Evolutionary conservation across 1,284 basidiomycete species (phyloP).

Genomic region (Cutaneotrichosporon cavernicola): DNA sequence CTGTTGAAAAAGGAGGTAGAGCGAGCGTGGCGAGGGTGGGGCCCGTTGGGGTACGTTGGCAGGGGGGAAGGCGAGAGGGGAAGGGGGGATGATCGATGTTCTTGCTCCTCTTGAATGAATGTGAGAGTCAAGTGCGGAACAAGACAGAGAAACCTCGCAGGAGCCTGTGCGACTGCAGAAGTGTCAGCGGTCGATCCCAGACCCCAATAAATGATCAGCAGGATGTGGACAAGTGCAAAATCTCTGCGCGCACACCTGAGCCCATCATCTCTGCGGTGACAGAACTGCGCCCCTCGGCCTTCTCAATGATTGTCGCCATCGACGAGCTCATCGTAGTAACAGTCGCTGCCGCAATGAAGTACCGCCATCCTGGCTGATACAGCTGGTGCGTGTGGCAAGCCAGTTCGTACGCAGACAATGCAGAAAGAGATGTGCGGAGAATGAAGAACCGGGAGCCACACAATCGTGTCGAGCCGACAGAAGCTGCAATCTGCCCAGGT

Average conservation of each 20-base stretch:
- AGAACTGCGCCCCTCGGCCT: slow-evolving; percentile 3
- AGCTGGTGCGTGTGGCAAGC: background rate
- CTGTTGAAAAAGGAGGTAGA: slow-evolving; percentile 4
- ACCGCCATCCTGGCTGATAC: background rate
- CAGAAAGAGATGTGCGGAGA: background rate
- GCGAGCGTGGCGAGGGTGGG: slow-evolving; percentile 2
- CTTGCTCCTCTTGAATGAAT: background rate
- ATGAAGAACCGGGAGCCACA: background rate
- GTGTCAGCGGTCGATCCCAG: slow-evolving; percentile 15
- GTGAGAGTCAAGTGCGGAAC: background rate
- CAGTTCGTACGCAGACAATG: background rate
- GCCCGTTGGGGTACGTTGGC: background rate
- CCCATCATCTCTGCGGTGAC: background rate
- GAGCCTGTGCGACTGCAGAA: slow-evolving; percentile 1
- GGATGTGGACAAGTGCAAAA: slow-evolving; percentile 1
- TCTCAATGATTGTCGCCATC: slow-evolving; percentile 1
- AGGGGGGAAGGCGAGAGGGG: slow-evolving; percentile 1
- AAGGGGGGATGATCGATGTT: slow-evolving; percentile 6
- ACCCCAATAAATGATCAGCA: slow-evolving; percentile 12
- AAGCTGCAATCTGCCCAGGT: background rate
- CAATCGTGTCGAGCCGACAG: background rate
- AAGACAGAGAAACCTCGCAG: background rate
- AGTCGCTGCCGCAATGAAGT: background rate
- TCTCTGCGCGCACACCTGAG: background rate
- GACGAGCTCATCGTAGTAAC: background rate